Percentiles rank a stretch among this genome's conserved stretches.
Evolutionary conservation across 1,139 yeast species (phyloP).

Genomic region (Magnusiomyces fungicola): DNA sequence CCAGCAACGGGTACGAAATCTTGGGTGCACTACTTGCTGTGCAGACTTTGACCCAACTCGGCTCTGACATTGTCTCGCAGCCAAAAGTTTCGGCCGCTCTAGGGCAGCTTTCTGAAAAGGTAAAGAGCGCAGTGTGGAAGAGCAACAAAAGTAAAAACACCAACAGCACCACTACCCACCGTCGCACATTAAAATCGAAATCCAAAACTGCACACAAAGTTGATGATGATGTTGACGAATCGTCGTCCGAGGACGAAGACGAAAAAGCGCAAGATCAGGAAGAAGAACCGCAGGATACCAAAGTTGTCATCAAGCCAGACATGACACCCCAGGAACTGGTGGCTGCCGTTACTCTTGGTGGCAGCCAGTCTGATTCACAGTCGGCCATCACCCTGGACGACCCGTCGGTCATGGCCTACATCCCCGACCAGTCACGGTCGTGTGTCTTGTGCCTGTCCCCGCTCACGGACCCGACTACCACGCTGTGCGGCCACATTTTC

Average conservation of each 20-base stretch:
- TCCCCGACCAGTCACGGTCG: slow-evolving; percentile 60
- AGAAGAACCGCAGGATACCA: background rate
- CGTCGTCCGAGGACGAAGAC: background rate
- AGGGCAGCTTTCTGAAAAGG: background rate
- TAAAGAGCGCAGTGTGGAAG: background rate
- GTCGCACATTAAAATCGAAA: background rate
- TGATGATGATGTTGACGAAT: background rate
- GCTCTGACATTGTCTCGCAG: background rate
- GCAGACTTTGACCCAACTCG: slow-evolving; percentile 32
- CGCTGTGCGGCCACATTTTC: slow-evolving; percentile 86
- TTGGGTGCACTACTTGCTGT: slow-evolving; percentile 63
- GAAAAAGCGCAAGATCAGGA: background rate
- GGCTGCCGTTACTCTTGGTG: background rate
- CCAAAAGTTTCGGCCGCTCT: background rate
- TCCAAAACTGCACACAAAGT: background rate
- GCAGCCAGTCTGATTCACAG: too few species aligned
- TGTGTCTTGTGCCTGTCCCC: slow-evolving; percentile 79
- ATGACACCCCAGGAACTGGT: slow-evolving; percentile 4
- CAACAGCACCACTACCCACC: background rate
- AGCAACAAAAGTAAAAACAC: background rate
- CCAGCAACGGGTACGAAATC: slow-evolving; percentile 52
- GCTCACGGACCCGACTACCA: slow-evolving; percentile 78
- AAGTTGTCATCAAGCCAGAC: slow-evolving; percentile 4
- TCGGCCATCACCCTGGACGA: slow-evolving; percentile 49
- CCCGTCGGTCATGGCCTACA: slow-evolving; percentile 51